Evolutionary conservation across 2,329 filamentous ascomycete species (phyloP), one percentile per base, ranked within the genome.

Genomic region (Coleophoma crateriformis): DNA sequence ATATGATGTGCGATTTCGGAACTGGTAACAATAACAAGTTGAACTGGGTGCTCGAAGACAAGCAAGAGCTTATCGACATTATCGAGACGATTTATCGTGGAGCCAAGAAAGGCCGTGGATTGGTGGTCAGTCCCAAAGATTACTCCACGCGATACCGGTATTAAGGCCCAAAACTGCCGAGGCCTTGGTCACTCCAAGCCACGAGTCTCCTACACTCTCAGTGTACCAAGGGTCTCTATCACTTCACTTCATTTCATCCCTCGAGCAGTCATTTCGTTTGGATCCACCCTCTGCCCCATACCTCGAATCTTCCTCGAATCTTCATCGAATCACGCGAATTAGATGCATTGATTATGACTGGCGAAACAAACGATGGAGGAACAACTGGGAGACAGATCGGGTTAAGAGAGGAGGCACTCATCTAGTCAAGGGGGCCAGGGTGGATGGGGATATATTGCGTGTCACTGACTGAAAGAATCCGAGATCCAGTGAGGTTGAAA

Each of bases 21-120:
- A 99, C 94, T 2, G 94, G 94, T 57, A 96, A 99, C 73, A 99
- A 99, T 71, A 99, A 99, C 69, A 97, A 97, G 70, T 76, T 96
- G 59, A 96, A 96, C 67, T 96, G 90, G 85, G 89, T 96, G 44
- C 75, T 95, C 47, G 91, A 97, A 71, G 92, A 99, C 66, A 97
- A 99, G 73, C 92, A 97, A 69, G 94, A 99, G 73, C 76, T 99
- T 63, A 95, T 99, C 63, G 94, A 99, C 71, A 99, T 99, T 58
- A 85, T 97, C 64, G 94, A 99, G 77, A 96, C 91, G 4, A 91
- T 99, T 54, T 99, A 97, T 68, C 85, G 91, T 51, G 94, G 94
- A n/a, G 94, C 94, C 33, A 97, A 96, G 79, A 99, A 99, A 74
- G 94, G 95, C 1, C 78, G 92, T 47, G 94, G 95, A 86, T 72